Evolutionary conservation across 2,329 filamentous ascomycete species (phyloP).

Genomic region (Dothideomycetes sp.): DNA sequence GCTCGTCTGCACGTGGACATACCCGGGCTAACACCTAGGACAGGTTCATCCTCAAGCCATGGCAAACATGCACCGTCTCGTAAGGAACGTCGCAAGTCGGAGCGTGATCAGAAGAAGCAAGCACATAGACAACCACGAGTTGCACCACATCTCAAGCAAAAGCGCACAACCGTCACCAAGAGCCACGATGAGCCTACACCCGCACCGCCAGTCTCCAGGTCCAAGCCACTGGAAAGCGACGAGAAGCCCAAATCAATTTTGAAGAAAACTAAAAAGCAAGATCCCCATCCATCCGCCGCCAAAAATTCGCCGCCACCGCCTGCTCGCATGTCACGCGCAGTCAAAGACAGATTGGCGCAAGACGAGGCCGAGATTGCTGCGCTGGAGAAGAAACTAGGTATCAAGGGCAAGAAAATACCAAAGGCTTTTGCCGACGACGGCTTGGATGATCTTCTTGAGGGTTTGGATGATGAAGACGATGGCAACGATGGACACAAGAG

Average conservation of each 20-base stretch:
- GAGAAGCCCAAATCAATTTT: slow-evolving; percentile 29
- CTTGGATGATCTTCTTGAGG: slow-evolving; percentile 66
- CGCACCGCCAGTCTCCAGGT: slow-evolving; percentile 1
- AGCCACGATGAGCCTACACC: slow-evolving; percentile 26
- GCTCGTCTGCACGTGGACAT: neutral
- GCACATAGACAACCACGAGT: too few species aligned
- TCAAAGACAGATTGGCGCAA: slow-evolving; percentile 59
- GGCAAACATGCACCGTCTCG: slow-evolving; percentile 18
- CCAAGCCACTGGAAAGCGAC: slow-evolving; percentile 18
- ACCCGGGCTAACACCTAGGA: neutral
- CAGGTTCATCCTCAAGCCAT: slow-evolving; percentile 18
- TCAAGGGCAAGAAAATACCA: slow-evolving; percentile 67
- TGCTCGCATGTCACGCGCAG: slow-evolving; percentile 28
- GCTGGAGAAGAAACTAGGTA: slow-evolving; percentile 77
- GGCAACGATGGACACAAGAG: slow-evolving; percentile 46
- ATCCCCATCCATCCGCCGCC: slow-evolving; percentile 9
- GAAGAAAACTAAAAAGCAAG: slow-evolving; percentile 22
- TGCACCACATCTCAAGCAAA: slow-evolving; percentile 18
- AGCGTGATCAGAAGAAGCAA: slow-evolving; percentile 52
- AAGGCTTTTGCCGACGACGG: slow-evolving; percentile 71
- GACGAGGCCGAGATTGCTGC: slow-evolving; percentile 85
- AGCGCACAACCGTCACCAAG: slow-evolving; percentile 21
- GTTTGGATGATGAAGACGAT: slow-evolving; percentile 43
- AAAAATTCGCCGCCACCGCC: slow-evolving; percentile 6
- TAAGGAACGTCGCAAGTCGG: slow-evolving; percentile 50